Percentiles rank a stretch among this genome's conserved stretches.
phyloP scores from a whole-genome alignment of 345 rosid genomes.

The Eucalyptus polybractea region DNA sequence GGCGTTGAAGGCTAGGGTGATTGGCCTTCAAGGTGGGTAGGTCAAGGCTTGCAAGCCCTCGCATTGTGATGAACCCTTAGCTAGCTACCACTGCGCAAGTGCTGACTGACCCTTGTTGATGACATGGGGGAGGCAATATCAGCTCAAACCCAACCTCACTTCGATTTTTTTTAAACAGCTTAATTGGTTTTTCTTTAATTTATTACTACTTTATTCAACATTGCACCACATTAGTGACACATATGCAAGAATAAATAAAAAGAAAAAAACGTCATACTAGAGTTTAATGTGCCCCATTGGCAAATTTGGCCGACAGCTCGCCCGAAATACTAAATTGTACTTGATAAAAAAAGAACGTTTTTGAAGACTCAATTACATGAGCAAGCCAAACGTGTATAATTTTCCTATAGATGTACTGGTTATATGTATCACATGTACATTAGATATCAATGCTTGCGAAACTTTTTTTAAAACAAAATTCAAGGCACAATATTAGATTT shows the following conservation, averaged over 20 bases:
- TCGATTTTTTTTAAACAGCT: background rate
- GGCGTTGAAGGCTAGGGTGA: background rate
- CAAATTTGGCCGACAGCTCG: background rate
- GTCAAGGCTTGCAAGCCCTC: background rate
- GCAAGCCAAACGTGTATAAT: background rate
- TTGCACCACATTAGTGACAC: background rate
- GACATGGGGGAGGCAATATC: background rate
- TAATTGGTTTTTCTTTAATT: background rate
- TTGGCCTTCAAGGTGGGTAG: background rate
- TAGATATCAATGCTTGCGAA: fast-evolving
- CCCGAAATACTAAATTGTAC: background rate
- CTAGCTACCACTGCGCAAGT: background rate
- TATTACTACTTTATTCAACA: background rate
- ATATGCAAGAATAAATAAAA: background rate
- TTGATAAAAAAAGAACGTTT: background rate
- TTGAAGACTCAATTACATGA: fast-evolving
- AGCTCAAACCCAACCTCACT: background rate
- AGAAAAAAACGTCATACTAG: fast-evolving
- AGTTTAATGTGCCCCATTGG: background rate
- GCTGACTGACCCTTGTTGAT: background rate
- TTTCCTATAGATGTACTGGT: background rate
- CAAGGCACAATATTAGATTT: background rate
- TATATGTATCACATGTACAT: background rate
- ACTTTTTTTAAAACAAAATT: background rate
- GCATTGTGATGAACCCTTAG: background rate